Conservation (phyloP, 495 filamentous ascomycete genomes). For the Jackrogersella multiformis region DNA sequence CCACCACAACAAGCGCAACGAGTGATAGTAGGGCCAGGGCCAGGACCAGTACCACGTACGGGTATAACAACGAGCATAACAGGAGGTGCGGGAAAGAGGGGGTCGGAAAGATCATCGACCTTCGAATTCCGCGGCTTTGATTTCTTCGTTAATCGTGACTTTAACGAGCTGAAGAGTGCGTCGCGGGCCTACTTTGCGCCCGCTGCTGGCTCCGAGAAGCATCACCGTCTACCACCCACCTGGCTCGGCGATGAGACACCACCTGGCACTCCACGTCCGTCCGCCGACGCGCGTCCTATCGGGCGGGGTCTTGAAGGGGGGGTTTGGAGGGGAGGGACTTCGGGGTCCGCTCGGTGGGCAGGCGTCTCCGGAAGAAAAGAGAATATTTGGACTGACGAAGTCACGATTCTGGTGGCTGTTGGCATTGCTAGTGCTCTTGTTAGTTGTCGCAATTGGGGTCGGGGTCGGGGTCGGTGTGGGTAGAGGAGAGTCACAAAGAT, state of each 20-base stretch:
- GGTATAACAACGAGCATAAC: conserved; percentile 11
- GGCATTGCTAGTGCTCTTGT: conserved; percentile 41
- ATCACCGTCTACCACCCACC: conserved; percentile 37
- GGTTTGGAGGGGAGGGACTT: background rate
- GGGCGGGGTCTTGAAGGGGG: background rate
- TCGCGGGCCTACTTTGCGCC: conserved; percentile 43
- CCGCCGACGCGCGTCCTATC: conserved; percentile 9
- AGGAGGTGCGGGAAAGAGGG: background rate
- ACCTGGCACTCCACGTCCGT: conserved; percentile 34
- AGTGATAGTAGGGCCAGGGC: background rate
- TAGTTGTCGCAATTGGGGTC: conserved; percentile 51
- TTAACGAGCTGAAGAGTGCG: conserved; percentile 43
- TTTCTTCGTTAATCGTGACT: conserved; percentile 45
- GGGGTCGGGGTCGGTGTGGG: conserved; percentile 50
- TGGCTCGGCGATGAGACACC: conserved; percentile 46
- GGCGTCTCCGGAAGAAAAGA: conserved; percentile 10
- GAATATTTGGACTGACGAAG: conserved; percentile 41
- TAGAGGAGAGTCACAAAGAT: conserved; percentile 14
- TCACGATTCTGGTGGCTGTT: conserved; percentile 45
- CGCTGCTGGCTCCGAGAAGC: conserved; percentile 16
- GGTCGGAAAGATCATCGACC: conserved; percentile 12
- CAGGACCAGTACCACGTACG: background rate
- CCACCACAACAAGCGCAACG: background rate
- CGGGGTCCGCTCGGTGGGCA: background rate
- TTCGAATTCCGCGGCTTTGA: conserved; percentile 46